phyloP scores from a whole-genome alignment of 2,329 filamentous ascomycete species.

The Rutstroemia sp. region DNA sequence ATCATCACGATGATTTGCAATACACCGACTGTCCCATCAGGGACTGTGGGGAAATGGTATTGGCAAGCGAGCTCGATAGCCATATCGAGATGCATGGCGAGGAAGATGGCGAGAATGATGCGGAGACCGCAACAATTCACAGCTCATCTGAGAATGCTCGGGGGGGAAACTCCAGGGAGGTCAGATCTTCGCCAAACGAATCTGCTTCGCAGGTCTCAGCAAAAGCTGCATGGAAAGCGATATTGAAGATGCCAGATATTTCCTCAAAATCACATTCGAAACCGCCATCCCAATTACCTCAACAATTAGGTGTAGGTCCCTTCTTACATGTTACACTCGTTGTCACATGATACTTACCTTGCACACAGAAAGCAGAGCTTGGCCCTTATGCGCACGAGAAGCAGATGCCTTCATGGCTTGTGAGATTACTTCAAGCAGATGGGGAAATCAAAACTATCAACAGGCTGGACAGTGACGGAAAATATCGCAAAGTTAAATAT shows the following conservation, averaged over 20 bases:
- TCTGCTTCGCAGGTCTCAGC: slow-evolving; percentile 14
- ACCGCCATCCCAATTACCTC: slow-evolving; percentile 5
- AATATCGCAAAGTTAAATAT: slow-evolving; percentile 33
- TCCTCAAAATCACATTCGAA: slow-evolving; percentile 9
- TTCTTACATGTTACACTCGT: not conserved
- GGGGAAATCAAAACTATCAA: slow-evolving; percentile 49
- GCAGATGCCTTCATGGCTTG: slow-evolving; percentile 65
- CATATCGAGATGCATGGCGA: slow-evolving; percentile 51
- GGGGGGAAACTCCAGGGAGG: not conserved
- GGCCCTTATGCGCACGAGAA: slow-evolving; percentile 67
- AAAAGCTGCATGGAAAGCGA: slow-evolving; percentile 27
- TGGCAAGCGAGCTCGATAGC: slow-evolving; percentile 43
- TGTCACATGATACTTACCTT: slow-evolving; percentile 14
- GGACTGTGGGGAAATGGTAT: slow-evolving; percentile 52
- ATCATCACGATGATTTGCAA: slow-evolving; percentile 27
- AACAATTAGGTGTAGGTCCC: slow-evolving; percentile 29
- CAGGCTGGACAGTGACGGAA: slow-evolving; percentile 37
- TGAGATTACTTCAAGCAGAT: slow-evolving; percentile 50
- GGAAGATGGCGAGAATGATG: slow-evolving; percentile 16
- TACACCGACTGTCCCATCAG: slow-evolving; percentile 48
- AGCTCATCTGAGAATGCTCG: not conserved
- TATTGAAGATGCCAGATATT: slow-evolving; percentile 28
- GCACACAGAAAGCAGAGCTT: slow-evolving; percentile 46
- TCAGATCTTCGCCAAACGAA: slow-evolving; percentile 4
- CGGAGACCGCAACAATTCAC: slow-evolving; percentile 4